A percentile compares a stretch with the other conserved stretches of the same genome.
These are phyloP conservation scores for Ceratocystis alfenasii DNA, from an alignment of 2,329 filamentous ascomycete genomes.

Conservation along the genomic window DNA sequence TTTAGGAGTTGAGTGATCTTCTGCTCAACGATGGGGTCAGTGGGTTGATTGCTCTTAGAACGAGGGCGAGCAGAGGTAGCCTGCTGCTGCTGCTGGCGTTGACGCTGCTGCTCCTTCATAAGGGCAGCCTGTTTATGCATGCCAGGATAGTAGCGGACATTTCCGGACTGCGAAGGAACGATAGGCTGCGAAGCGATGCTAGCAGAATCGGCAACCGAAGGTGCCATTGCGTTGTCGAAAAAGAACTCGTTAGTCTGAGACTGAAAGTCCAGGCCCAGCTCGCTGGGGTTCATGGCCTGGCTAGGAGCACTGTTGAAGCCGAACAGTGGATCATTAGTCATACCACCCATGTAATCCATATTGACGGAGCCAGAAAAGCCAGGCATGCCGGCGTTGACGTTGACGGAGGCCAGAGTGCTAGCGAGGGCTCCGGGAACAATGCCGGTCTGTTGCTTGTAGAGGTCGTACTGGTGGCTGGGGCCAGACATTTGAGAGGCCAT, in stretches of 20 bases:
- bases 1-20: conserved; percentile 87
- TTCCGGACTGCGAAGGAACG: conserved; percentile 39
- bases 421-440: conserved; percentile 74
- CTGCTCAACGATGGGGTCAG: conserved; percentile 70
- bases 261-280: conserved; percentile 53
- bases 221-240: conserved; percentile 37
- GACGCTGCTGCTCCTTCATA: conserved; percentile 59
- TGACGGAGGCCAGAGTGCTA: conserved; percentile 61
- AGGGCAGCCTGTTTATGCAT: conserved; percentile 84
- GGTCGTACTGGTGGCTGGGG: conserved; percentile 88
- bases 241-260: conserved; percentile 49
- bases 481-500: conserved; percentile 51
- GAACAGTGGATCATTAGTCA: conserved; percentile 52
- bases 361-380: conserved; percentile 41
- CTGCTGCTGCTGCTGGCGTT: conserved; percentile 47
- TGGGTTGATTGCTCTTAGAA: conserved; percentile 39
- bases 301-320: conserved; percentile 61
- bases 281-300: conserved; percentile 46
- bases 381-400: conserved; percentile 46
- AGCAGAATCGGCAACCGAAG: conserved; percentile 35
- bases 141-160: conserved; percentile 73
- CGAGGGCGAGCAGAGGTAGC: conserved; percentile 35
- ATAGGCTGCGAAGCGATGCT: conserved; percentile 36
- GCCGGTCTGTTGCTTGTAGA: conserved; percentile 91
- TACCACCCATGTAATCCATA: conserved; percentile 43